These are phyloP conservation scores for Gynandropsis gynandra DNA, from an alignment of 345 rosid species.

Conservation along the genomic window DNA sequence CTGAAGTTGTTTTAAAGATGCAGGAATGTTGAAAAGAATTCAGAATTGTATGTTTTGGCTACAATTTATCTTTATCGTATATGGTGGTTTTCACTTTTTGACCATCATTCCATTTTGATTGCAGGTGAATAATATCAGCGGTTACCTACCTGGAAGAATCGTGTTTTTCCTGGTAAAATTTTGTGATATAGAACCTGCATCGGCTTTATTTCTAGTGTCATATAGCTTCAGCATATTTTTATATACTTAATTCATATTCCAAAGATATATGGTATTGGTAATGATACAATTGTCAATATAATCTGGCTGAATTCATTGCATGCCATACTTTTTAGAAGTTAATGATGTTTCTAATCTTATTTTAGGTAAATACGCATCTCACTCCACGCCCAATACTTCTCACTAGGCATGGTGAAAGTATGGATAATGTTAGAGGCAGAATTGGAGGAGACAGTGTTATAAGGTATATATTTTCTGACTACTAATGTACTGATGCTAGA, in stretches of 20 bases:
- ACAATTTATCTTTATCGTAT: conserved; percentile 2
- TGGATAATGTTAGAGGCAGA: conserved; percentile 92
- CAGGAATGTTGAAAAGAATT: conserved; percentile 1
- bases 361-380: conserved; percentile 90
- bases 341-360: conserved; percentile 12
- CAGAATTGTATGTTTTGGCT: not conserved
- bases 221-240: conserved; percentile 7
- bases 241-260: not conserved
- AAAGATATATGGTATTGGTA: not conserved
- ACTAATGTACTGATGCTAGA: conserved; percentile 1
- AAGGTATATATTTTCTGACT: conserved; percentile 43
- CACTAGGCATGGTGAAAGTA: conserved; percentile 98
- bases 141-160: conserved; percentile 97
- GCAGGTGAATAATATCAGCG: conserved; percentile 96
- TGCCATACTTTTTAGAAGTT: not conserved
- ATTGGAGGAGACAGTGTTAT: conserved; percentile 87
- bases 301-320: not conserved
- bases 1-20: not conserved
- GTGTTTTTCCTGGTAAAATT: conserved; percentile 94
- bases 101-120: conserved; percentile 20
- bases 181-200: not conserved
- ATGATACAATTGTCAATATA: conserved; percentile 10
- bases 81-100: conserved; percentile 14
- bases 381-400: conserved; percentile 98
- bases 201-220: not conserved